Percentiles rank a stretch among this genome's conserved stretches.
These are phyloP conservation scores for Saccharum spontaneum DNA, from an alignment of 176 grass and related monocot species.

Conservation along the genomic window DNA sequence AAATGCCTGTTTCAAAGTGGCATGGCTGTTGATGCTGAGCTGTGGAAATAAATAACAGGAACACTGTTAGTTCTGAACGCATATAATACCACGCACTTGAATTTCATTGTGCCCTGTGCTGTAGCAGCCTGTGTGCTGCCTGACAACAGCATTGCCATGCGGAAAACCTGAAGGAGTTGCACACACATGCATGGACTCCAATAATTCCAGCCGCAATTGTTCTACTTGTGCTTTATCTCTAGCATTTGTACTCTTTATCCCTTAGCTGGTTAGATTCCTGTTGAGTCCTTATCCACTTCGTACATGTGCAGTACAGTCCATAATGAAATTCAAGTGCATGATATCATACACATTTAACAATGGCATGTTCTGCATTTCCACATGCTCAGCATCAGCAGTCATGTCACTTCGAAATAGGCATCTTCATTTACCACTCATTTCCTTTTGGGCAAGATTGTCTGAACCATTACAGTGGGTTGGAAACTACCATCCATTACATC, in stretches of 20 bases:
- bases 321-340: neutral
- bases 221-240: neutral
- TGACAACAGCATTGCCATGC: neutral
- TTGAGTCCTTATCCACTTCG: neutral
- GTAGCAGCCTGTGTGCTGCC: neutral
- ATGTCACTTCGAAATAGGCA: constrained; percentile 14
- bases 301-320: neutral
- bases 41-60: neutral
- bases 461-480: neutral
- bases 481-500: neutral
- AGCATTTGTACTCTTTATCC: neutral
- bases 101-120: neutral
- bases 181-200: neutral
- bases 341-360: neutral
- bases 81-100: too few relatives aligned
- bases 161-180: neutral
- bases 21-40: neutral
- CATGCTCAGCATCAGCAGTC: neutral
- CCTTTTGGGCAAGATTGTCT: neutral
- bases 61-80: neutral
- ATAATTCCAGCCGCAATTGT: neutral
- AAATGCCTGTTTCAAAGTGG: neutral
- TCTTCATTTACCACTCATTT: neutral
- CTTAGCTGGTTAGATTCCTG: neutral
- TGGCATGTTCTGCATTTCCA: neutral